phyloP scores from a whole-genome alignment of 768 basidiomycete species.

The Lanmaoa pseudosensibilis region DNA sequence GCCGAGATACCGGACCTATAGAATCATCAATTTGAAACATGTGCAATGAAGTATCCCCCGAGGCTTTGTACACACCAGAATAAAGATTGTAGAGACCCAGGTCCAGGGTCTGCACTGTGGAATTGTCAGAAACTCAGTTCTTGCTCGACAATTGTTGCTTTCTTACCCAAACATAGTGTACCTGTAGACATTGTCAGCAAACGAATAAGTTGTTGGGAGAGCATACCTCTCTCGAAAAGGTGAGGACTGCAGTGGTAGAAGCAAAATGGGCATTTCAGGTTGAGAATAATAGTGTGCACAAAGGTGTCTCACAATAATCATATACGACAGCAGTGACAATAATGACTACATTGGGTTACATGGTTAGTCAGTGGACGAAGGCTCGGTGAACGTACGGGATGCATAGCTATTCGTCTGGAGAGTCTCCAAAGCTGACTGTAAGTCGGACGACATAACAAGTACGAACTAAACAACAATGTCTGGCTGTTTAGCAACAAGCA shows the following conservation, averaged over 20 bases:
- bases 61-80: not conserved
- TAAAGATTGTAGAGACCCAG: constrained; percentile 7
- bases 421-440: too few relatives aligned
- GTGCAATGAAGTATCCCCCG: too few relatives aligned
- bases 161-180: constrained; percentile 16
- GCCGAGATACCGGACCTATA: constrained; percentile 4
- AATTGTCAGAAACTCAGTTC: not conserved
- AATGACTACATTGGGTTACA: too few relatives aligned
- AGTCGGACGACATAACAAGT: too few relatives aligned
- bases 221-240: not conserved
- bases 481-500: too few relatives aligned
- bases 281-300: too few relatives aligned
- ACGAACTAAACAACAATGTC: too few relatives aligned
- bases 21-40: not conserved
- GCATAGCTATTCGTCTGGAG: too few relatives aligned
- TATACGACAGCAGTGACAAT: not conserved
- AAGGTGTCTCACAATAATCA: constrained; percentile 4
- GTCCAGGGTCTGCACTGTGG: constrained; percentile 9
- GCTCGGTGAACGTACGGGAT: too few relatives aligned
- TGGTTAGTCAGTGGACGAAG: too few relatives aligned
- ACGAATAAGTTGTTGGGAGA: not conserved
- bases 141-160: not conserved
- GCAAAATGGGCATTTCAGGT: not conserved
- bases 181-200: not conserved
- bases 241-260: not conserved